Conservation (phyloP, 805 yeast genomes). For the Saccharomyces mikatae region DNA sequence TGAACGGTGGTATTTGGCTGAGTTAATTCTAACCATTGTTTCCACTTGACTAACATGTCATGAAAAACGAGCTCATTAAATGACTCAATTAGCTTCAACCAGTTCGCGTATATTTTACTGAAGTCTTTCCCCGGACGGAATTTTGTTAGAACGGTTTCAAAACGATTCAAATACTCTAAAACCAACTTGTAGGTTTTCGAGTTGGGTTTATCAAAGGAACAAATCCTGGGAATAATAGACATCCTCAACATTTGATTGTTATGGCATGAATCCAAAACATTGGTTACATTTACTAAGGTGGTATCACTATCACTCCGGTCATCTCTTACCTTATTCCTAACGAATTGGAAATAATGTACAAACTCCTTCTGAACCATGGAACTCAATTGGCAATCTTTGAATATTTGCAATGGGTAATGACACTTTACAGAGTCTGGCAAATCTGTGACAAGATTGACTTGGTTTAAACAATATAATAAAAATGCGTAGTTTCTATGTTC, state of each 20-base stretch:
- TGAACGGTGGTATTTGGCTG: conserved; percentile 6
- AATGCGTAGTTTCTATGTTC: neutral
- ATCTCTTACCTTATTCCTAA: neutral
- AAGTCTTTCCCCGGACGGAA: conserved; percentile 2
- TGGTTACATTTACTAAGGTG: neutral
- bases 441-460: neutral
- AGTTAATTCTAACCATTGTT: conserved; percentile 12
- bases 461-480: neutral
- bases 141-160: conserved; percentile 8
- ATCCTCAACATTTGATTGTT: neutral
- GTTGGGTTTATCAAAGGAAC: neutral
- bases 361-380: neutral
- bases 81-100: conserved; percentile 12
- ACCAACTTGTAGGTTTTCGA: neutral
- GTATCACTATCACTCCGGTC: neutral
- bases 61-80: conserved; percentile 12
- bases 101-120: conserved; percentile 8
- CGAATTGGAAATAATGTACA: neutral
- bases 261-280: neutral
- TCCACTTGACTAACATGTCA: conserved; percentile 12
- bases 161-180: conserved; percentile 5
- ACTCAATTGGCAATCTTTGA: neutral
- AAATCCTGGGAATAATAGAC: neutral
- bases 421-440: neutral
- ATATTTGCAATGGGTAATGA: neutral